A percentile compares a stretch with the other conserved stretches of the same genome.
Evolutionary conservation across 164 flowering plant species (phyloP).

Genomic region (Tinospora cordifolia): DNA sequence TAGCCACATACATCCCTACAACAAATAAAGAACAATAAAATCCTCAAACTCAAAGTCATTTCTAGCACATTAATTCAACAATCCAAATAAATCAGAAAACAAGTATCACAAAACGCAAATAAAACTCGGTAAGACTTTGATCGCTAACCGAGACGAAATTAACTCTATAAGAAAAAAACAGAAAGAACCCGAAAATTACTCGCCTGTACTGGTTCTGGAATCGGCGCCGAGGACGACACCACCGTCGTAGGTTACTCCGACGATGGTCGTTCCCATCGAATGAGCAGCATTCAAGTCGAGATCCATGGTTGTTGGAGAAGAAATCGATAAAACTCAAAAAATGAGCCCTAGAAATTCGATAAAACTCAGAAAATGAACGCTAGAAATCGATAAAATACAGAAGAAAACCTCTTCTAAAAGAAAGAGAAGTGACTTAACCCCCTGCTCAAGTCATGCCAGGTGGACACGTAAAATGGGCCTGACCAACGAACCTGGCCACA

Average conservation of each 20-base stretch:
- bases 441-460: too few relatives aligned
- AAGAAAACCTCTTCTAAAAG: neutral
- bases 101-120: neutral
- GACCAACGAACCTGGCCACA: too few relatives aligned
- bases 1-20: constrained; percentile 77
- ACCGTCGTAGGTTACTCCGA: constrained; percentile 74
- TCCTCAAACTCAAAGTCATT: neutral
- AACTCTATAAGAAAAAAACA: neutral
- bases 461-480: too few relatives aligned
- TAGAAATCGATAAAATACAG: constrained; percentile 9
- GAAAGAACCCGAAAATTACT: constrained; percentile 19
- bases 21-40: constrained; percentile 1
- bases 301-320: constrained; percentile 24
- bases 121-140: neutral
- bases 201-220: constrained; percentile 86
- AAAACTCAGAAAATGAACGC: constrained; percentile 4
- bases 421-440: neutral
- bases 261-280: constrained; percentile 86
- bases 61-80: too few relatives aligned
- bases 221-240: constrained; percentile 90
- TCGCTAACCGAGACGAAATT: constrained; percentile 1
- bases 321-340: neutral
- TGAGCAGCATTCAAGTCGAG: constrained; percentile 44
- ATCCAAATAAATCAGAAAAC: neutral
- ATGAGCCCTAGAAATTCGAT: constrained; percentile 15